Evolutionary conservation across 176 grass and related monocot genomes (phyloP).

Genomic region (Triticum monococcum): DNA sequence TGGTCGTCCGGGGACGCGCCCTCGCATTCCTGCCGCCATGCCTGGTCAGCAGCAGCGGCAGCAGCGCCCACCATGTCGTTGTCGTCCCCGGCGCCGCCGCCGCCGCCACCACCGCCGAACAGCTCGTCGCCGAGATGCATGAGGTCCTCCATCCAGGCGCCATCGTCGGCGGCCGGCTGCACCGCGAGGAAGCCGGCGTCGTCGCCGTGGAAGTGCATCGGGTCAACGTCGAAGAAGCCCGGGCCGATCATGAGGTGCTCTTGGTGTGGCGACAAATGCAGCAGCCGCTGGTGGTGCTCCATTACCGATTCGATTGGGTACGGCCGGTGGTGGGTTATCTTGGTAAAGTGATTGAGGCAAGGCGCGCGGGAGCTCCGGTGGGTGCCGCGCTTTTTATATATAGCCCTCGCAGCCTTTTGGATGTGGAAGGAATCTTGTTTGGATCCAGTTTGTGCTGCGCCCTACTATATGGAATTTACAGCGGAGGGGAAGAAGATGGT

Average conservation of each 20-base stretch:
- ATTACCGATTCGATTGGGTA: not conserved
- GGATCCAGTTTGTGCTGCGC: not conserved
- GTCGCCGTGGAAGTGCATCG: not conserved
- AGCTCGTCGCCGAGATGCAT: slow-evolving; percentile 50
- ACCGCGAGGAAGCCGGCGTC: not conserved
- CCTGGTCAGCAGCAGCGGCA: not conserved
- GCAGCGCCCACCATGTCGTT: not conserved
- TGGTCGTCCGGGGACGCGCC: slow-evolving; percentile 5
- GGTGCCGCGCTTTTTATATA: slow-evolving; percentile 1
- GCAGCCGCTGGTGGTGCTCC: slow-evolving; percentile 4
- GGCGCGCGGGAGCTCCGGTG: not conserved
- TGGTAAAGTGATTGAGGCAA: not conserved
- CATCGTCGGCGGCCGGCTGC: not conserved
- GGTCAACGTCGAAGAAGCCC: slow-evolving; percentile 21
- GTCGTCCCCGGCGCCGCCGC: not conserved
- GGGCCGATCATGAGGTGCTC: slow-evolving; percentile 27
- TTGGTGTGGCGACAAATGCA: too few species aligned
- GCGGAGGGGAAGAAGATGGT: too few species aligned
- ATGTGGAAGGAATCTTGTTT: not conserved
- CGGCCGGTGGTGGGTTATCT: not conserved
- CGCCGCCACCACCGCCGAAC: not conserved
- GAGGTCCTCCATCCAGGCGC: slow-evolving; percentile 44
- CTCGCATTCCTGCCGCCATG: not conserved
- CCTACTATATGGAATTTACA: not conserved
- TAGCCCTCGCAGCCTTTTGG: not conserved